These are phyloP conservation scores for Solanum megistacrolobum DNA, from an alignment of 257 asterid species.

Conservation along the genomic window DNA sequence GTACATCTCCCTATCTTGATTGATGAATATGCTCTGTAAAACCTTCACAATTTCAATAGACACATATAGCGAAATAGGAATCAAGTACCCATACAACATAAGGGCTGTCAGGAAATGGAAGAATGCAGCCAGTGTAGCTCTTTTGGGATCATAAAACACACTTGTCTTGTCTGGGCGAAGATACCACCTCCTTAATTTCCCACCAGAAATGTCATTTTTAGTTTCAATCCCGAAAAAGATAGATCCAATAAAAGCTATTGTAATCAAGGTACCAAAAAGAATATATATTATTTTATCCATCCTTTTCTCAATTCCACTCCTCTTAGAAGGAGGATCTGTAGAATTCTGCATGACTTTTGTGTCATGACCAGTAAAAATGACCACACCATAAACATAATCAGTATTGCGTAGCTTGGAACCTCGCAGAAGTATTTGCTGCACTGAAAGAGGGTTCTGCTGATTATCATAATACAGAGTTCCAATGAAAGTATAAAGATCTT, in stretches of 20 bases:
- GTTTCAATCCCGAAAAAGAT: slow-evolving; percentile 76
- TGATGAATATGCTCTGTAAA: slow-evolving; percentile 68
- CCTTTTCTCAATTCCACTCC: slow-evolving; percentile 78
- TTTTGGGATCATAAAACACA: slow-evolving; percentile 46
- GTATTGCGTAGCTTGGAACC: slow-evolving; percentile 84
- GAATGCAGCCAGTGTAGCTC: slow-evolving; percentile 54
- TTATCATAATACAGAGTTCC: slow-evolving; percentile 53
- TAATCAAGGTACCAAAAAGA: slow-evolving; percentile 59
- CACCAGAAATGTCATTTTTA: slow-evolving; percentile 34
- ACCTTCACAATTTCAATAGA: slow-evolving; percentile 96
- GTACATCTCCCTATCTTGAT: slow-evolving; percentile 83
- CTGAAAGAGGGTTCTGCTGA: slow-evolving; percentile 57
- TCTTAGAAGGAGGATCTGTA: slow-evolving; percentile 88
- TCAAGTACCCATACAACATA: slow-evolving; percentile 82
- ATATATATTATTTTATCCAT: slow-evolving; percentile 84
- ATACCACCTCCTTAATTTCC: slow-evolving; percentile 74
- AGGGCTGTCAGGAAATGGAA: slow-evolving; percentile 90
- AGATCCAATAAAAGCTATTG: slow-evolving; percentile 67
- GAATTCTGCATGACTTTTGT: slow-evolving; percentile 95
- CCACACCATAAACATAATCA: slow-evolving; percentile 68
- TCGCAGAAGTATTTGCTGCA: slow-evolving; percentile 75
- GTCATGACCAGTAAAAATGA: slow-evolving; percentile 85
- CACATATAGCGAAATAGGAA: slow-evolving; percentile 92
- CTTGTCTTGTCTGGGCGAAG: slow-evolving; percentile 59
- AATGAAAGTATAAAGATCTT: slow-evolving; percentile 77